Evolutionary conservation across 2,329 filamentous ascomycete species (phyloP), one percentile per base, ranked within the genome.

Genomic region (Trichoderma semiorbis): DNA sequence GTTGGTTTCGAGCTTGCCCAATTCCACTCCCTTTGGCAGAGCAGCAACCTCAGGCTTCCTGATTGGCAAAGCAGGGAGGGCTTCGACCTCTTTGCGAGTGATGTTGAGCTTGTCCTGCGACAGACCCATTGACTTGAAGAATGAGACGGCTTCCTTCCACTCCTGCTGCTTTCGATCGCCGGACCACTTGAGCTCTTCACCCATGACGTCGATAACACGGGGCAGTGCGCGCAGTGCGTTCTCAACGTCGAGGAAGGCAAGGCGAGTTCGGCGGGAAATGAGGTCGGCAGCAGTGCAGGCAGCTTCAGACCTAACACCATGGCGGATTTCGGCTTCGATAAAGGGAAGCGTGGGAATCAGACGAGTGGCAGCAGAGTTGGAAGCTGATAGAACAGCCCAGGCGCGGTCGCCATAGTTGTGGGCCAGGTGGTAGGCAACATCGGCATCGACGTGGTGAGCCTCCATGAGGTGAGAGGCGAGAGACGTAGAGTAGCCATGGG

Each of bases 191-290:
- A 93, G 83, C 81, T 94, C 91, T 74, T 90, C 88, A 32, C 82
- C 87, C 90, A 94, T 93, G 65, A 93, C 80, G 77, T 93, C 91
- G 74, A 94, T 92, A 70, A 94, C 88, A 24, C 81, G 83, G 8
- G 92, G 91, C 21, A 94, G 85, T 1, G 91, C 88, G 78, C 91
- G 88, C 12, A 93, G 85, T 0, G 91, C 90, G 30, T 89, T 89
- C 78, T 92, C 88, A 1, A 91, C 91, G 79, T 94, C 93, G 74
- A 94, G 82, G 83, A 94, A 94, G n/a, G 92, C 90, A 58, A 94
- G 83, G 69, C 92, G 87, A 57, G 90, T 93, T 70, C 92, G 86
- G 70, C 92, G 89, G 18, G 91, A 89, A 71, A 94, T 86, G 43
- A 93, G 87, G 78, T 94, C 92, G 60, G 91, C 87, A 3, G 91